phyloP scores from a whole-genome alignment of 306 rosid species.

The Cicer arietinum region DNA sequence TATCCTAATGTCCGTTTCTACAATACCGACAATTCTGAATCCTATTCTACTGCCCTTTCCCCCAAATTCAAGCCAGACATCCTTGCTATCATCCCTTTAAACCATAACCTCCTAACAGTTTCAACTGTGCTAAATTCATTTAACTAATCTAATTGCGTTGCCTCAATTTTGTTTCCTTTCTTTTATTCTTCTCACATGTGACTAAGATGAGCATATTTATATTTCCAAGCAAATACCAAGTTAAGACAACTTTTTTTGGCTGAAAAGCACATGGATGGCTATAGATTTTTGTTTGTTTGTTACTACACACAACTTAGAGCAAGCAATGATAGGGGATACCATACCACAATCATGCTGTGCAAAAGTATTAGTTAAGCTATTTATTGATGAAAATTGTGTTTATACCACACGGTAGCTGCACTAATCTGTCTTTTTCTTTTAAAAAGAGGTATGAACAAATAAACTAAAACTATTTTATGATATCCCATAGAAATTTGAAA shows the following conservation, averaged over 20 bases:
- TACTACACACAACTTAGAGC: not conserved
- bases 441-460: constrained; percentile 13
- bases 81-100: not conserved
- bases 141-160: constrained; percentile 2
- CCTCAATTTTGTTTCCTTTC: not conserved
- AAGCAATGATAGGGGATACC: constrained; percentile 27
- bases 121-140: not conserved
- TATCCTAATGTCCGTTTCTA: not conserved
- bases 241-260: not conserved
- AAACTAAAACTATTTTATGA: constrained; percentile 17
- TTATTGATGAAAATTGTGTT: not conserved
- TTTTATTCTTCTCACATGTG: not conserved
- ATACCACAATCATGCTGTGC: not conserved
- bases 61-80: not conserved
- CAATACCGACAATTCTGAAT: constrained; percentile 4
- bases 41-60: not conserved
- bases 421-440: not conserved
- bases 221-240: constrained; percentile 5
- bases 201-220: constrained; percentile 29
- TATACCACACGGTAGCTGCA: not conserved
- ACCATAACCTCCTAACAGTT: constrained; percentile 7
- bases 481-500: constrained; percentile 21
- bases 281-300: not conserved
- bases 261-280: constrained; percentile 5
- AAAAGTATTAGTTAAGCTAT: not conserved